Base-by-base conservation (phyloP, 306 rosid species). In the Prunus armeniaca region DNA sequence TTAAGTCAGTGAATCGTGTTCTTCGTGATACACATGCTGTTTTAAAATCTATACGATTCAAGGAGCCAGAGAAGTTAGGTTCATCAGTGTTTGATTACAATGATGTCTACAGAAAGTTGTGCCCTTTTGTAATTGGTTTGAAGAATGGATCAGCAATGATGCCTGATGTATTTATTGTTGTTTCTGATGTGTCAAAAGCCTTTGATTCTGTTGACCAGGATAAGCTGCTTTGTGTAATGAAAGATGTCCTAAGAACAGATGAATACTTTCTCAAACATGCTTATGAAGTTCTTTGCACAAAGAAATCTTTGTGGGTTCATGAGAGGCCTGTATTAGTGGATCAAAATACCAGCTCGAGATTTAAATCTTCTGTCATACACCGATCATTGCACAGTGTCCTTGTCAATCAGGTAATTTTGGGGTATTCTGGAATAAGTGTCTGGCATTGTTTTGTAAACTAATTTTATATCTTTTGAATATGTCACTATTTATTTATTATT, bases 31-130 rank as follows among this genome's bases (percentile, higher is more conserved):
- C 91, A 15, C 91, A 90, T 76, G 77, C 80, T 76, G 85, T 94
- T 78, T 75, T 94, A 3, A 94, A 86, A 85, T 89, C 85, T 43
- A 83, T 92, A 64, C 86, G 76, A 80, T 72, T 81, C 68, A 79
- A 85, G 83, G 91, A 88, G 73, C 89, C 95, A 28, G 84, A 84
- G 82, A 87, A 82, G 62, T 79, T 94, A 74, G 98, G 98, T 70
- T 87, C 98, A 57, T 94, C 98, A 4, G 95, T 94, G 72, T 94
- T 94, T 82, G 91, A 94, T 74, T 94, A 94, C 84, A 90, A 90
- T 85, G 97, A 88, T 80, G 87, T 89, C 68, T 94, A 94, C 65
- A 82, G 60, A 82, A 92, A 83, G 74, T 74, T 94, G 25, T 84
- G 93, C 47, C 85, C 91, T 32, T 90, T 90, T 83, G 72, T 87